A percentile compares a stretch with the other conserved stretches of the same genome.
Evolutionary conservation across 2,329 filamentous ascomycete genomes (phyloP).

Genomic region (Tolypocladium sp.): DNA sequence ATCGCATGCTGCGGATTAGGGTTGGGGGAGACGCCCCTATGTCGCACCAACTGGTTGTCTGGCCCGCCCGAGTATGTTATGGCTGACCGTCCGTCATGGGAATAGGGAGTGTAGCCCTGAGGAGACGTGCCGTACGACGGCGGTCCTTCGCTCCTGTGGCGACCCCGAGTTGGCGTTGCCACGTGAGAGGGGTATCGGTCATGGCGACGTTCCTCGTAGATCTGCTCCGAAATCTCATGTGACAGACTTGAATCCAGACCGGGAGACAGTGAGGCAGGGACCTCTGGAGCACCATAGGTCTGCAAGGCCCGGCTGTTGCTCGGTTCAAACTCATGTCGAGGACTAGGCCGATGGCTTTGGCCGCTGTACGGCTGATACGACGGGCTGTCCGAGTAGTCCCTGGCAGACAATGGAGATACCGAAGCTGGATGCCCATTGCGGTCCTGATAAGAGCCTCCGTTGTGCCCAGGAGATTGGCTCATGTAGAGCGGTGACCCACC

Average conservation of each 20-base stretch:
- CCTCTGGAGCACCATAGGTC: slow-evolving; percentile 33
- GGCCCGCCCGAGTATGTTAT: slow-evolving; percentile 28
- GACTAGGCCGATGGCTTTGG: slow-evolving; percentile 19
- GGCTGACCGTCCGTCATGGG: slow-evolving; percentile 32
- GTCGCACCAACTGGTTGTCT: slow-evolving; percentile 14
- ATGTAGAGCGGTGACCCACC: slow-evolving; percentile 18
- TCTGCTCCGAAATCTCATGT: slow-evolving; percentile 48
- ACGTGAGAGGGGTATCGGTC: slow-evolving; percentile 34
- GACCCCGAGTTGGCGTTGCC: slow-evolving; percentile 32
- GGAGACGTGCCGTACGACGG: slow-evolving; percentile 16
- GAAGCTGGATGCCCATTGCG: slow-evolving; percentile 7
- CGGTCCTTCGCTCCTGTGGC: slow-evolving; percentile 23
- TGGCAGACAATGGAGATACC: slow-evolving; percentile 20
- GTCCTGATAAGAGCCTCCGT: slow-evolving; percentile 13
- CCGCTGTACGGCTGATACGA: slow-evolving; percentile 19
- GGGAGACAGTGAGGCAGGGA: slow-evolving; percentile 51
- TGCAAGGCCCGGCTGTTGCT: slow-evolving; percentile 18
- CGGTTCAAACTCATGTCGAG: slow-evolving; percentile 27
- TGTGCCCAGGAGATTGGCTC: slow-evolving; percentile 11
- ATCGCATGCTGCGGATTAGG: slow-evolving; percentile 43
- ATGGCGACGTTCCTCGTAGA: slow-evolving; percentile 43
- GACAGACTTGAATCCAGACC: slow-evolving; percentile 48
- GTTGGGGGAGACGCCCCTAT: slow-evolving; percentile 28
- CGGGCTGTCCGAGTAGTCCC: slow-evolving; percentile 26
- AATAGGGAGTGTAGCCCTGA: slow-evolving; percentile 25